These are phyloP conservation scores for Jamesozyma spencerorum DNA, from an alignment of 805 yeast genomes.

Conservation along the genomic window DNA sequence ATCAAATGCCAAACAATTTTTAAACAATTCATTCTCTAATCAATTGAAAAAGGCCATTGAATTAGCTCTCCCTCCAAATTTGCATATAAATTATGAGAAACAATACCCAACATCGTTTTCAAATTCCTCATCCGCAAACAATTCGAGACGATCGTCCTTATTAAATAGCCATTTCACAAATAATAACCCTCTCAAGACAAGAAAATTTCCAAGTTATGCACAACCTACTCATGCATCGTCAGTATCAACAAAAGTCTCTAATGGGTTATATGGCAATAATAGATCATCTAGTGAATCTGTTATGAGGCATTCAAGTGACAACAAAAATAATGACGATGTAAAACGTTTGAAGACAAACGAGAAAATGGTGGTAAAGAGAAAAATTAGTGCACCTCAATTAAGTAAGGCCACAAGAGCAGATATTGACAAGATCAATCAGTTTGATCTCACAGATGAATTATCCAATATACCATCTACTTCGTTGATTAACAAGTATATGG, in stretches of 20 bases:
- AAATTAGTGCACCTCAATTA: constrained; percentile 21
- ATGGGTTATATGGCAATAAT: background rate
- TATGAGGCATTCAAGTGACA: constrained; percentile 4
- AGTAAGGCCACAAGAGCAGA: background rate
- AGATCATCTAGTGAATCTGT: constrained; percentile 23
- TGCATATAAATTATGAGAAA: constrained; percentile 18
- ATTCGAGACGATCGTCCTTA: constrained; percentile 36
- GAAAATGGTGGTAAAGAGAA: constrained; percentile 9
- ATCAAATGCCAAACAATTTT: constrained; percentile 35
- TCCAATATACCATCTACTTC: constrained; percentile 19
- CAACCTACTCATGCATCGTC: constrained; percentile 23
- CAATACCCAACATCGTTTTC: constrained; percentile 7
- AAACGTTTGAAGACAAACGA: constrained; percentile 7
- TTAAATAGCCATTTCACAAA: constrained; percentile 6
- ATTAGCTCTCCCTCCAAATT: constrained; percentile 40
- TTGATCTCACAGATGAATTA: constrained; percentile 27
- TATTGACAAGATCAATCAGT: constrained; percentile 6
- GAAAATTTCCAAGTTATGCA: constrained; percentile 26
- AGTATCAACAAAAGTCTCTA: constrained; percentile 3
- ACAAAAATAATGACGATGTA: constrained; percentile 3
- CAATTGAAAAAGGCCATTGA: constrained; percentile 49
- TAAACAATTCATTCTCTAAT: constrained; percentile 20
- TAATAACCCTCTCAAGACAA: constrained; percentile 1
- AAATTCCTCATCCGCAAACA: constrained; percentile 25
- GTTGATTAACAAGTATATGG: constrained; percentile 22